A percentile compares a stretch with the other conserved stretches of the same genome.
Evolutionary conservation across 1,139 yeast species (phyloP).

Genomic region (Scheffersomyces titani): DNA sequence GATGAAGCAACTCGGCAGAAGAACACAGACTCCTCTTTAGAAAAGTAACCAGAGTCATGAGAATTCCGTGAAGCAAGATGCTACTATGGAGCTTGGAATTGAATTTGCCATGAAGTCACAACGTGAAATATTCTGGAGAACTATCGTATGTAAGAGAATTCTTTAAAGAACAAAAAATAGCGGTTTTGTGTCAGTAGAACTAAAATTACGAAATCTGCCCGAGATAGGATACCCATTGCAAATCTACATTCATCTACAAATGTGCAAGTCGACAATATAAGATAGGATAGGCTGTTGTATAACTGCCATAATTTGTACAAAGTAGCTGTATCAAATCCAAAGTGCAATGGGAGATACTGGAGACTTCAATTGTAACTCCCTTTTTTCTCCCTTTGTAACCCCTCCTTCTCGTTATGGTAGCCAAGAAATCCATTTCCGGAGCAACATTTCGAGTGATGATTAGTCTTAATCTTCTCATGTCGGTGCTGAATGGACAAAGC

Average conservation of each 20-base stretch:
- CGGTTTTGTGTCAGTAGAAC: neutral
- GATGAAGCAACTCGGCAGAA: neutral
- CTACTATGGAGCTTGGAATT: too few species aligned
- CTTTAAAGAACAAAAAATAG: neutral
- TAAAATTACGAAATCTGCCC: neutral
- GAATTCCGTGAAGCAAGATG: too few species aligned
- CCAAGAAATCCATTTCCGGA: neutral
- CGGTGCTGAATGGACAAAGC: too few species aligned
- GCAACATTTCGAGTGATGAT: neutral
- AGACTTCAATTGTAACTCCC: neutral
- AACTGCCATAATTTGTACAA: neutral
- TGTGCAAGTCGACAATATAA: neutral
- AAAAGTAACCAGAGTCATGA: neutral
- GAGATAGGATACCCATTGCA: neutral
- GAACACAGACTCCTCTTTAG: neutral
- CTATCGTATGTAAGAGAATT: neutral
- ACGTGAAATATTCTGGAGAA: neutral
- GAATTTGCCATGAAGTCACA: neutral
- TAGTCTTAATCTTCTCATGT: too few species aligned
- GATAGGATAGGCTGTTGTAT: neutral
- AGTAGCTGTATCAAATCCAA: neutral
- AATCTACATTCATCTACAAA: neutral
- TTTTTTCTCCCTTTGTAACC: neutral
- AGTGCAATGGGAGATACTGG: neutral
- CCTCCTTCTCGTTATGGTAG: neutral